These are phyloP conservation scores for Pichia pseudocactophila DNA, from an alignment of 805 yeast species.

Conservation along the genomic window DNA sequence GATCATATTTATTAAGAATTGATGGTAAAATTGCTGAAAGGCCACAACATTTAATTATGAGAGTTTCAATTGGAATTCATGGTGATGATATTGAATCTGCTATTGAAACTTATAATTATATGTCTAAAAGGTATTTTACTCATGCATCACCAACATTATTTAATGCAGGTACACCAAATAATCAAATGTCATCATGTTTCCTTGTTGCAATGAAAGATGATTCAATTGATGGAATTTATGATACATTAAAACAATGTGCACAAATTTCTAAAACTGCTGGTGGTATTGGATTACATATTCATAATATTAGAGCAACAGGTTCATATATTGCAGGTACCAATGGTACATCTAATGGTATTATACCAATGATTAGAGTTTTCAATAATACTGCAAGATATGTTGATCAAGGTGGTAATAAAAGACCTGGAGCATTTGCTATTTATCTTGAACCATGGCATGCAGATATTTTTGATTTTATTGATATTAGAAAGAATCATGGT, in stretches of 20 bases:
- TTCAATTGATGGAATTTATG: slow-evolving; percentile 55
- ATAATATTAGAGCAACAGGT: slow-evolving; percentile 50
- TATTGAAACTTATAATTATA: slow-evolving; percentile 47
- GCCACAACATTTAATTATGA: slow-evolving; percentile 54
- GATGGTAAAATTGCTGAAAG: slow-evolving; percentile 52
- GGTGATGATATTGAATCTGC: slow-evolving; percentile 44
- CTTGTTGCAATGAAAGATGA: slow-evolving; percentile 56
- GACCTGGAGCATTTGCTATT: slow-evolving; percentile 58
- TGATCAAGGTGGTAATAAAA: slow-evolving; percentile 58
- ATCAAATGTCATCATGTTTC: slow-evolving; percentile 57
- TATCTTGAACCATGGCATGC: slow-evolving; percentile 59
- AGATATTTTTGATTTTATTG: slow-evolving; percentile 49
- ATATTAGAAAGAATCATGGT: slow-evolving; percentile 55
- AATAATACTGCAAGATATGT: slow-evolving; percentile 57
- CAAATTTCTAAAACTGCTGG: slow-evolving; percentile 54
- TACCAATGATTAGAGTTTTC: slow-evolving; percentile 56
- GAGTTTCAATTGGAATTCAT: slow-evolving; percentile 55
- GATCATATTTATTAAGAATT: slow-evolving; percentile 46
- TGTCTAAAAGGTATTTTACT: slow-evolving; percentile 51
- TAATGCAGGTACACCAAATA: slow-evolving; percentile 53
- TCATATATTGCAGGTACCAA: slow-evolving; percentile 55
- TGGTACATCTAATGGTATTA: slow-evolving; percentile 54
- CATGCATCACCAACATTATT: slow-evolving; percentile 57
- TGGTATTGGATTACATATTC: slow-evolving; percentile 55
- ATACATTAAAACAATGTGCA: slow-evolving; percentile 54